These are phyloP conservation scores for Quercus engelmannii DNA, from an alignment of 306 rosid species.

Conservation along the genomic window DNA sequence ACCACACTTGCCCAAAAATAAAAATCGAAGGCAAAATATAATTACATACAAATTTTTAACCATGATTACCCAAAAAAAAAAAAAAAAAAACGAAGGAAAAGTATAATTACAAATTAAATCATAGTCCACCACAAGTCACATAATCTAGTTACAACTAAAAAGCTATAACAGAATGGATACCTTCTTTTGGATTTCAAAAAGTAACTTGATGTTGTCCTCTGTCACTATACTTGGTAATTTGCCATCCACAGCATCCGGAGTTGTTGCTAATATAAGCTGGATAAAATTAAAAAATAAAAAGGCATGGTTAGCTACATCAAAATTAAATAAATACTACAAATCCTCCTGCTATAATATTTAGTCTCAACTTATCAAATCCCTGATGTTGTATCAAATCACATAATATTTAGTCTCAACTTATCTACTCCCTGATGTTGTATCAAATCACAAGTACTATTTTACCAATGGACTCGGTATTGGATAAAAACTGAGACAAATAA, in stretches of 20 bases:
- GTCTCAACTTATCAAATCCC: not conserved
- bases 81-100: not conserved
- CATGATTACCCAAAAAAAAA: not conserved
- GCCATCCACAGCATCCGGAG: conserved; percentile 54
- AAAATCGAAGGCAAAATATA: not conserved
- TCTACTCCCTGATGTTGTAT: not conserved
- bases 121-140: not conserved
- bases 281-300: conserved; percentile 6
- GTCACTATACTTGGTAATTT: conserved; percentile 75
- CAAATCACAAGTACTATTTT: not conserved
- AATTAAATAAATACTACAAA: not conserved
- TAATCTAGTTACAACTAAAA: not conserved
- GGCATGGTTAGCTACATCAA: not conserved
- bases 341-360: not conserved
- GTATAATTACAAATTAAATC: not conserved
- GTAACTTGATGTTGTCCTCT: conserved; percentile 77
- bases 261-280: conserved; percentile 79
- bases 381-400: not conserved
- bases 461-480: not conserved
- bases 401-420: not conserved
- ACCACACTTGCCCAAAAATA: not conserved
- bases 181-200: conserved; percentile 88
- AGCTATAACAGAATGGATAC: conserved; percentile 28
- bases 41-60: not conserved
- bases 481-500: not conserved